Conservation (phyloP, 176 grass and related monocot genomes). For the Phoenix roebelenii region DNA sequence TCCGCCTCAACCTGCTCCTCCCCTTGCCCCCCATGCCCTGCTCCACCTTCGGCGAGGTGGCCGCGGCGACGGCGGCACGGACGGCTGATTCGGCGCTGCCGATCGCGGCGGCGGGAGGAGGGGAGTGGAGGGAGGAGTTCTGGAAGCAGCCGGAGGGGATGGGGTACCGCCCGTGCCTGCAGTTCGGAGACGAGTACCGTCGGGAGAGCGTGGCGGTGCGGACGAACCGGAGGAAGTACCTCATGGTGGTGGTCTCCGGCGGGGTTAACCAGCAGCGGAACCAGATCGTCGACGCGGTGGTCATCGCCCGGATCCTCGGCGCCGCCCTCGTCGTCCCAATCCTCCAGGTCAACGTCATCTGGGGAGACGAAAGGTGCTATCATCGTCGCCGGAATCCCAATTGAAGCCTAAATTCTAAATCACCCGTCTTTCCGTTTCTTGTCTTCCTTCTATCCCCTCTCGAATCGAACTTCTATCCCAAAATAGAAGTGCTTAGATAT, state of each 20-base stretch:
- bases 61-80: too few relatives aligned
- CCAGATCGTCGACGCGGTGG: slow-evolving; percentile 48
- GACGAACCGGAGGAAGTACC: slow-evolving; percentile 24
- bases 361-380: slow-evolving; percentile 40
- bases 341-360: slow-evolving; percentile 45
- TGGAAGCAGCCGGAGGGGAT: slow-evolving; percentile 40
- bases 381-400: too few relatives aligned
- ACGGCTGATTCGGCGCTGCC: too few relatives aligned
- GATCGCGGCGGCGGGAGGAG: too few relatives aligned
- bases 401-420: too few relatives aligned
- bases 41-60: background rate
- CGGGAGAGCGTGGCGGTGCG: background rate
- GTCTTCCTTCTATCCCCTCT: too few relatives aligned
- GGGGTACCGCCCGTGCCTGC: slow-evolving; percentile 34
- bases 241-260: slow-evolving; percentile 37
- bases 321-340: slow-evolving; percentile 41
- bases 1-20: slow-evolving; percentile 22
- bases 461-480: too few relatives aligned
- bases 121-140: slow-evolving; percentile 12
- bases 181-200: slow-evolving; percentile 36
- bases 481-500: too few relatives aligned
- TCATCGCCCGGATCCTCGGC: slow-evolving; percentile 37
- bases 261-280: slow-evolving; percentile 45
- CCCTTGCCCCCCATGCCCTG: slow-evolving; percentile 20
- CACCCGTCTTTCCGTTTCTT: too few relatives aligned